These are phyloP conservation scores for Alternaria sp. DNA, from an alignment of 2,329 filamentous ascomycete genomes.

Conservation along the genomic window DNA sequence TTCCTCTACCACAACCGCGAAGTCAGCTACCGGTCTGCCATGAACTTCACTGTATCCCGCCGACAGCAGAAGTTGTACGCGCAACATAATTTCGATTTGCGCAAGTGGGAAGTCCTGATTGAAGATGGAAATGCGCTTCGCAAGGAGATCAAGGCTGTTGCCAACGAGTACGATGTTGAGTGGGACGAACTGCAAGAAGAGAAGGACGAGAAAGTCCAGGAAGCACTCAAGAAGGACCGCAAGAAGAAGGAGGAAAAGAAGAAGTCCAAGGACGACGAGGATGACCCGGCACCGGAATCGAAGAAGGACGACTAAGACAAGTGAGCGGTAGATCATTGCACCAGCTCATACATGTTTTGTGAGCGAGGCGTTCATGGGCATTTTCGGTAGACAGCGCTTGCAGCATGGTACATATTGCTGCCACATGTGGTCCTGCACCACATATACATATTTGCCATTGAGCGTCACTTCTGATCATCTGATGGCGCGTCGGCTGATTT, in stretches of 20 bases:
- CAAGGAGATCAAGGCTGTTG: constrained; percentile 79
- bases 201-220: constrained; percentile 64
- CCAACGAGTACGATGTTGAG: constrained; percentile 86
- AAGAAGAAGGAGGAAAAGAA: constrained; percentile 44
- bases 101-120: constrained; percentile 77
- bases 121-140: constrained; percentile 80
- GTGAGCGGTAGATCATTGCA: neutral
- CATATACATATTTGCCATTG: neutral
- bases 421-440: neutral
- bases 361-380: constrained; percentile 11
- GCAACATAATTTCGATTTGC: constrained; percentile 74
- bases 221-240: constrained; percentile 60
- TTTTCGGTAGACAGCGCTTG: neutral
- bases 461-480: neutral
- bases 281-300: constrained; percentile 18
- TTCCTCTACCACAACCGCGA: constrained; percentile 92
- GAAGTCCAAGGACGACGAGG: constrained; percentile 46
- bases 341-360: neutral
- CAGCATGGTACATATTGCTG: constrained; percentile 2
- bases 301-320: neutral
- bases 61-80: constrained; percentile 80
- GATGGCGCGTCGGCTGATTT: neutral
- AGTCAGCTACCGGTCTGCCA: constrained; percentile 82
- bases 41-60: constrained; percentile 83
- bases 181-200: constrained; percentile 83